phyloP scores from a whole-genome alignment of 179 eudicot genomes.

The Corrigiola litoralis region DNA sequence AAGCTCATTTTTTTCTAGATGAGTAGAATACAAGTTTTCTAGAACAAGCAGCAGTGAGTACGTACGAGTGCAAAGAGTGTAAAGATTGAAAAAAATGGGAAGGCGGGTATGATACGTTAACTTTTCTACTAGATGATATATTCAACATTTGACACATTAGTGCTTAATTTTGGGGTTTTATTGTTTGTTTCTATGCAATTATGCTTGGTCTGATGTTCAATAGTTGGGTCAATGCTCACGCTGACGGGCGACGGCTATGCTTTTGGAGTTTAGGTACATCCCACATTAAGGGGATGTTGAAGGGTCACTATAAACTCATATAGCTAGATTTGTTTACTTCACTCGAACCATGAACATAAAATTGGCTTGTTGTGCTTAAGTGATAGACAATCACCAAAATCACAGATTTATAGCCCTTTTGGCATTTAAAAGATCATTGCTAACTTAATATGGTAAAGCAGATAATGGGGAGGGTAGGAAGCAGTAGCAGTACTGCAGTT shows the following conservation, averaged over 20 bases:
- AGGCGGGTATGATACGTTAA: neutral
- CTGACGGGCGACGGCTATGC: neutral
- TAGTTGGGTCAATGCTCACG: neutral
- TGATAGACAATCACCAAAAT: no score
- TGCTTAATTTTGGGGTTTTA: slow-evolving; percentile 6
- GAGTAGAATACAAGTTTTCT: slow-evolving; percentile 8
- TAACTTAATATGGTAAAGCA: no score
- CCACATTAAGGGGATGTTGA: neutral
- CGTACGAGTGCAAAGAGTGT: neutral
- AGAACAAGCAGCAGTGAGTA: slow-evolving; percentile 1
- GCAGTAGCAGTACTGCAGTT: no score
- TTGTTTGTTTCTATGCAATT: slow-evolving; percentile 11
- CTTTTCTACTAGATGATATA: neutral
- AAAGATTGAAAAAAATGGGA: neutral
- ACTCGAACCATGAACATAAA: no score
- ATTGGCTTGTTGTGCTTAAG: no score
- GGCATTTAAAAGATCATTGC: no score
- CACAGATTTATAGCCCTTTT: no score
- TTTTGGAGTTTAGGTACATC: neutral
- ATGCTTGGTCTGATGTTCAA: slow-evolving; percentile 1
- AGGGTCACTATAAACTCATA: no score
- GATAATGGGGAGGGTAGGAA: no score
- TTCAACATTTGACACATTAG: neutral
- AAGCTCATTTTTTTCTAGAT: slow-evolving; percentile 15
- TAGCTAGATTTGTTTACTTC: no score